Conservation (phyloP, 257 asterid species). For the Gentiana macrophylla region DNA sequence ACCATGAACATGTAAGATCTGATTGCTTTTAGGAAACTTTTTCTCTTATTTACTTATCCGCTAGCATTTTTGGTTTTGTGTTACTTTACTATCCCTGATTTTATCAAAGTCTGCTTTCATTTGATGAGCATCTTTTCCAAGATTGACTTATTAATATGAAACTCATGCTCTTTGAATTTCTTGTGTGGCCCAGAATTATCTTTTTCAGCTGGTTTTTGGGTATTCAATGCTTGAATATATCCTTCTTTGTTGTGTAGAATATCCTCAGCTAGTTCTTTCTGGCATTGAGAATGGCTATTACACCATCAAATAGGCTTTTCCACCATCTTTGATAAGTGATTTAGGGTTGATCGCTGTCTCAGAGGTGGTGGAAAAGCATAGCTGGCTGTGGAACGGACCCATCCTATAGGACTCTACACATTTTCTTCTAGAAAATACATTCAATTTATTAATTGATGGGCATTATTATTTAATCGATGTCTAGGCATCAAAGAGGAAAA, state of each 20-base stretch:
- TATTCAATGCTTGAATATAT: too few relatives aligned
- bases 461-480: conserved; percentile 11
- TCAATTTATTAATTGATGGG: background rate
- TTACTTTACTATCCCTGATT: background rate
- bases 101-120: too few relatives aligned
- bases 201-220: too few relatives aligned
- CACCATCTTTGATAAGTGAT: too few relatives aligned
- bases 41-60: background rate
- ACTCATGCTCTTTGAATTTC: background rate
- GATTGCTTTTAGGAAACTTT: conserved; percentile 11
- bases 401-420: background rate
- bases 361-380: too few relatives aligned
- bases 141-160: too few relatives aligned
- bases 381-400: too few relatives aligned
- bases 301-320: too few relatives aligned
- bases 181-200: background rate
- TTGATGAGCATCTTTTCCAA: background rate
- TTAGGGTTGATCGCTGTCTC: too few relatives aligned
- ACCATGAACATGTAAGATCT: conserved; percentile 58
- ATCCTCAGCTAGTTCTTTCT: background rate
- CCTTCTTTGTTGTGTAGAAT: background rate
- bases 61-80: background rate
- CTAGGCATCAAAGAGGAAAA: conserved; percentile 60
- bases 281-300: background rate
- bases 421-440: background rate